Conservation (phyloP, 169 alveolate species). For the Perkinsus marinus region DNA sequence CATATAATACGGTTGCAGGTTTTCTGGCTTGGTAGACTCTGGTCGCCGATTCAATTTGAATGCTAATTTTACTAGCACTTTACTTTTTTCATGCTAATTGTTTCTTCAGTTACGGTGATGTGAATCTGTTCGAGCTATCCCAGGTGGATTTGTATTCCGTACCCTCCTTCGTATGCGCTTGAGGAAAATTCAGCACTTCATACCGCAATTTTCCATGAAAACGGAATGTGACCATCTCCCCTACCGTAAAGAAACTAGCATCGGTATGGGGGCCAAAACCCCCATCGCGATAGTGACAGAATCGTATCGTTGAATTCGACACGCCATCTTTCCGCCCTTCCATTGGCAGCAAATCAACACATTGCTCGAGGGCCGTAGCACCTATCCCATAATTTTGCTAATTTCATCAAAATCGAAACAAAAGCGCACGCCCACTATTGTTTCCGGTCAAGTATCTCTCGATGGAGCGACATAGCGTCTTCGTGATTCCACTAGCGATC, state of each 20-base stretch:
- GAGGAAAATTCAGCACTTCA: too few species aligned
- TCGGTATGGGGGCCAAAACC: background rate
- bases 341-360: background rate
- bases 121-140: too few species aligned
- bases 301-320: background rate
- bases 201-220: background rate
- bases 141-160: too few species aligned
- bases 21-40: too few species aligned
- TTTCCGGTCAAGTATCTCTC: background rate
- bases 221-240: background rate
- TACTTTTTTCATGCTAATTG: too few species aligned
- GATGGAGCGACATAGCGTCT: background rate
- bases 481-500: background rate
- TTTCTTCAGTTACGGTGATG: too few species aligned
- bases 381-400: background rate
- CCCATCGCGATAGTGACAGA: background rate
- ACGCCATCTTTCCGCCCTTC: background rate
- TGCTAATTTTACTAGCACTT: too few species aligned
- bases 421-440: background rate
- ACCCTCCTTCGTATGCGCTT: too few species aligned
- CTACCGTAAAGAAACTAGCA: background rate
- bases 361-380: background rate
- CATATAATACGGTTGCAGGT: too few species aligned
- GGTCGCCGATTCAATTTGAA: too few species aligned
- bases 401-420: background rate